A percentile compares a stretch with the other conserved stretches of the same genome.
Evolutionary conservation across 2,329 filamentous ascomycete genomes (phyloP).

Genomic region (Juglanconis juglandina): DNA sequence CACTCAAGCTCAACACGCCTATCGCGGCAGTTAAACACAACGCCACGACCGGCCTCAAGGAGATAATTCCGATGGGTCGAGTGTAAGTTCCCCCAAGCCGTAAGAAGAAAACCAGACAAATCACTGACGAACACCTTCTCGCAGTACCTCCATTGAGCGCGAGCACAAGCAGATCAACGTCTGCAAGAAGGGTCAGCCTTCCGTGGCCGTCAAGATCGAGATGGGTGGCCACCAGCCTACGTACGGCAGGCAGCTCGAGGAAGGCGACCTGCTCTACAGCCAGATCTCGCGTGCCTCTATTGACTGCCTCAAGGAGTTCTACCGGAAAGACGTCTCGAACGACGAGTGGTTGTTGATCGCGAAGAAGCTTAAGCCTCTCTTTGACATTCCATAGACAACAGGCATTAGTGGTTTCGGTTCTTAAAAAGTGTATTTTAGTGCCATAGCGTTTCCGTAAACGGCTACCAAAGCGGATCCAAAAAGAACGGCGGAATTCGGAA

Average conservation of each 20-base stretch:
- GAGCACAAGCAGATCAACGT: conserved; percentile 92
- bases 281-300: conserved; percentile 84
- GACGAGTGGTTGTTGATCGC: conserved; percentile 95
- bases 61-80: conserved; percentile 81
- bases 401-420: background rate
- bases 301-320: conserved; percentile 94
- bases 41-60: conserved; percentile 73
- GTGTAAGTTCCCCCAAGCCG: conserved; percentile 64
- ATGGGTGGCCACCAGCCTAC: conserved; percentile 85
- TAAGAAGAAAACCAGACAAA: background rate
- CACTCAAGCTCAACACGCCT: conserved; percentile 81
- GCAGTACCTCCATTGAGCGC: conserved; percentile 89
- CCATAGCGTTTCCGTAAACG: background rate
- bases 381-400: conserved; percentile 69
- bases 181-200: conserved; percentile 96
- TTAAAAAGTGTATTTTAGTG: background rate
- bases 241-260: conserved; percentile 93
- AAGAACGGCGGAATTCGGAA: background rate
- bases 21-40: conserved; percentile 84
- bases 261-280: conserved; percentile 83
- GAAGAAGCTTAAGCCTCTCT: conserved; percentile 87
- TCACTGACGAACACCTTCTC: background rate
- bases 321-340: conserved; percentile 78
- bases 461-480: background rate
- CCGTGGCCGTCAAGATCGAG: conserved; percentile 96